phyloP scores from a whole-genome alignment of 2,329 filamentous ascomycete species.

The Verruconis gallopava region DNA sequence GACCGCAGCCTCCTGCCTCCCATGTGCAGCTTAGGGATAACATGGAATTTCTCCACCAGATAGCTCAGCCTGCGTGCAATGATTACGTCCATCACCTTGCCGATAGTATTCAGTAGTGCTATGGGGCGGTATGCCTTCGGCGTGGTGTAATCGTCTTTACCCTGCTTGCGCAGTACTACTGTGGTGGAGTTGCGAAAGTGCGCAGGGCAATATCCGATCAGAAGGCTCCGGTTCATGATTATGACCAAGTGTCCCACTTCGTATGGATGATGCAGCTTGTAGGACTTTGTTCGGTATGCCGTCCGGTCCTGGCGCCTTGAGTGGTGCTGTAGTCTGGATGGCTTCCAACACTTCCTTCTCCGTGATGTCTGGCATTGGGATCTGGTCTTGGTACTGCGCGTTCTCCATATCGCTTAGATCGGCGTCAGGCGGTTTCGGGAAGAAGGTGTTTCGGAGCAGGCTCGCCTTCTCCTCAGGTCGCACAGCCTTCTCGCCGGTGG shows the following conservation, averaged over 20 bases:
- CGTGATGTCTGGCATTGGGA: no score
- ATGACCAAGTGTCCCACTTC: background rate
- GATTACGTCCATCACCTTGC: conserved; percentile 20
- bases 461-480: no score
- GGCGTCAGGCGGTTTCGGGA: conserved; percentile 6
- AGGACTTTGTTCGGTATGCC: conserved; percentile 14
- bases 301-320: conserved; percentile 17
- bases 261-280: conserved; percentile 6
- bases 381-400: no score
- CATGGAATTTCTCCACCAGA: conserved; percentile 12
- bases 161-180: conserved; percentile 17
- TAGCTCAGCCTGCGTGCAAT: no score
- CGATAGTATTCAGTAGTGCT: conserved; percentile 19
- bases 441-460: conserved; percentile 7
- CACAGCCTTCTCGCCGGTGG: no score
- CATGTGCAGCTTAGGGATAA: conserved; percentile 18
- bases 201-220: conserved; percentile 13
- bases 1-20: no score
- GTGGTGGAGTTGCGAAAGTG: conserved; percentile 16
- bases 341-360: no score
- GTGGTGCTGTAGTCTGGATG: no score
- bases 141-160: conserved; percentile 18
- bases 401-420: conserved; percentile 11
- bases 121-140: conserved; percentile 20
- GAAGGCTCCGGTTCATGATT: conserved; percentile 15